Base-by-base conservation (phyloP, 805 yeast genomes). In the Sugiyamaella valdiviana region DNA sequence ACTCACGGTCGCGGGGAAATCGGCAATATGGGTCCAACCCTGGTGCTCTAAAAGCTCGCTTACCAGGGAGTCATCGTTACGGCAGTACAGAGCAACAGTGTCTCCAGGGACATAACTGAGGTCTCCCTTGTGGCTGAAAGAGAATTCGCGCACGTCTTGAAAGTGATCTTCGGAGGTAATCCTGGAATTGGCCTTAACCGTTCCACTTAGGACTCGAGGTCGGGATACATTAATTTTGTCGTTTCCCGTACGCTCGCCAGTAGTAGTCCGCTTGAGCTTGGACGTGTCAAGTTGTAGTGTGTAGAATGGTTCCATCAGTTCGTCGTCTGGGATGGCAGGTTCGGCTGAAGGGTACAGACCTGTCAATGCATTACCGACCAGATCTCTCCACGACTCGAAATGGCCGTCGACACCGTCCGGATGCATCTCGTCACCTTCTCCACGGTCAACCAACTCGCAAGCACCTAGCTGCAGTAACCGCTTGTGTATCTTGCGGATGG, bases 391-490 rank as follows among this genome's bases (percentile, higher is more conserved):
- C 55, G 82, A 89, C 19, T 78, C 72, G 64, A 80, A 90, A 55
- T 74, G 85, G 0, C 82, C 82, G 56, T 91, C 97, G 10, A 77
- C 64, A 6, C 82, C 77, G 45, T 83, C 87, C 1, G 85, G 69
- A 7, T 85, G 76, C 65, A 77, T 80, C 55, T 93, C 98, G 66
- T 93, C 97, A 19, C 93, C 87, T 58, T 93, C 99, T 29, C 89
- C 85, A 45, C 97, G 69, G 4, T 77, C 74, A 44, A 83, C 73
- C 5, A 88, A 65, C 58, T 84, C 93, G 0, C 54, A 51, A 1
- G 91, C 95, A 1, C 99, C 98, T 14, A 93, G 70, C 65, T 91
- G 97, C 22, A 73, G 58, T 26, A 91, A 60, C 50, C 99, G 72
- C 19, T 80, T 75, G 63, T 91, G 95, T 15, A 93, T 65, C 60